Evolutionary conservation across 805 yeast genomes (phyloP).

Genomic region (Yarrowia osloensis): DNA sequence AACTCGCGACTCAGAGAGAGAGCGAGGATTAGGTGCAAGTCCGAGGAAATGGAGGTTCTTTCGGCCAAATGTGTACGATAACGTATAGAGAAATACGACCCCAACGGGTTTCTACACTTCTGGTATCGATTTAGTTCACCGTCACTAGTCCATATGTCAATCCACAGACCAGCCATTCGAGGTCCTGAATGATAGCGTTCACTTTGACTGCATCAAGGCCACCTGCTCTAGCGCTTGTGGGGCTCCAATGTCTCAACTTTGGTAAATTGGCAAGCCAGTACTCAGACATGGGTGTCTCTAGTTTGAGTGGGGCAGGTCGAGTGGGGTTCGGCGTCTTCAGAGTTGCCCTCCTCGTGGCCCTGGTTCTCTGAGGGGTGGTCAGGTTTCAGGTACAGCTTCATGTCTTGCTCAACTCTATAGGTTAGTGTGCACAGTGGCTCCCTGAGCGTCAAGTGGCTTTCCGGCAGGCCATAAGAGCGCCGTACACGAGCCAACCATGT

Average conservation of each 20-base stretch:
- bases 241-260: slow-evolving; percentile 8
- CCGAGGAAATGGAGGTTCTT: slow-evolving; percentile 10
- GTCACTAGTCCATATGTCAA: background rate
- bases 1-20: background rate
- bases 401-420: background rate
- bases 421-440: background rate
- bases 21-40: background rate
- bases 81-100: background rate
- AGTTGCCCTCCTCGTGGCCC: background rate
- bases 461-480: background rate
- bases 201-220: background rate
- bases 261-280: background rate
- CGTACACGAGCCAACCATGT: slow-evolving; percentile 5
- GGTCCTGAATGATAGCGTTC: background rate
- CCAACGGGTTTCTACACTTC: background rate
- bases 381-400: background rate
- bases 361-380: background rate
- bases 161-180: background rate
- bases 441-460: background rate
- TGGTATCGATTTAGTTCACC: background rate
- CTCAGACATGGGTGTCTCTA: background rate
- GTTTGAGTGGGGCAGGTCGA: background rate
- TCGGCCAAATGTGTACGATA: background rate
- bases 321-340: background rate
- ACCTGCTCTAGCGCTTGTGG: background rate